Base-by-base conservation (phyloP, 257 asterid genomes). In the Plantago elongata region DNA sequence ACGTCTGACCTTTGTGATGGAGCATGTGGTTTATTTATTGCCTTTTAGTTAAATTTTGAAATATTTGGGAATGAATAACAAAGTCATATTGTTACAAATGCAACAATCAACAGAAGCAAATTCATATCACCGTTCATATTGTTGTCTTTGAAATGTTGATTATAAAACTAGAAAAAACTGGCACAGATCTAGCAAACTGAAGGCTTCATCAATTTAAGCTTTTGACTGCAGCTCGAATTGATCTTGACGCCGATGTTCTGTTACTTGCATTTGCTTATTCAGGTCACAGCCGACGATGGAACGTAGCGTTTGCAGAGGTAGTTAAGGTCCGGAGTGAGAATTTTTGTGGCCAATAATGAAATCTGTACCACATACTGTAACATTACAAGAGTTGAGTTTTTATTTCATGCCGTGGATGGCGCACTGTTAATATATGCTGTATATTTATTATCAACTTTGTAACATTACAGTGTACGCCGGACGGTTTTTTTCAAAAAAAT, bases 251-350 rank as follows among this genome's bases (percentile, higher is more conserved):
- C n/a, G 42, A 18, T 54, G 59, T 54, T 7, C 16, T 45, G 38
- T 46, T 61, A 12, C 42, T 61, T 57, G 56, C 51, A 22, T 38
- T 67, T 67, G 56, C 65, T 62, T 22, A 16, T 77, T 80, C 85
- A 84, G 87, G 86, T 79, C 89, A 22, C 83, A 77, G 71, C 80
- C 77, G 48, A 59, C 75, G 30, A 70, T 76, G 74, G 81, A 77
- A 61, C 68, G n/a, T 62, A 69, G 73, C 55, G 68, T 79, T 68
- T 67, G 69, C 34, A 69, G 62, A 47, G 81, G 73, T 57, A 81
- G 65, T 17, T 77, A 66, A 79, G 76, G 75, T 68, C 54, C 48
- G 66, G 68, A 70, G 60, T 46, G 56, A 44, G 44, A 30, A 14
- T 51, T 50, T 16, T 52, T 58, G 27, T 9, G 13, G 58, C 54